A percentile compares a stretch with the other conserved stretches of the same genome.
Evolutionary conservation across 129 eudicot species (phyloP).

Genomic region (Silybum marianum): DNA sequence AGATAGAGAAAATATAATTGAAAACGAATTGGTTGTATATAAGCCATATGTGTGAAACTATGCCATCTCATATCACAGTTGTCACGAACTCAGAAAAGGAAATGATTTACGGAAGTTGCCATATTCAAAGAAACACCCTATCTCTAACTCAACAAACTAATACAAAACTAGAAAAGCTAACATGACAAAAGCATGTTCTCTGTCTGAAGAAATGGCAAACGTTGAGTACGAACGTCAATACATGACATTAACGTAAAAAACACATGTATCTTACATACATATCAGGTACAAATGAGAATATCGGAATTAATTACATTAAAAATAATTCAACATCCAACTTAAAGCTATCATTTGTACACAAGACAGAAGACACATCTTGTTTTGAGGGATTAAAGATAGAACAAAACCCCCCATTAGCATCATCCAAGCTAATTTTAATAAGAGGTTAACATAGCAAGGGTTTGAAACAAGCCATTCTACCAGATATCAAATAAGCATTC

Average conservation of each 20-base stretch:
- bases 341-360: neutral
- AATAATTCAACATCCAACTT: slow-evolving; percentile 4
- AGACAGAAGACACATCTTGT: neutral
- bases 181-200: slow-evolving; percentile 26
- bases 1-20: neutral
- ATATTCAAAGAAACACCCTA: slow-evolving; percentile 1
- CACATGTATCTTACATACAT: neutral
- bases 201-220: neutral
- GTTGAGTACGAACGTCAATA: slow-evolving; percentile 16
- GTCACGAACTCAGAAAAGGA: slow-evolving; percentile 9
- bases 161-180: slow-evolving; percentile 9
- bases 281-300: slow-evolving; percentile 5
- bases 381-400: neutral
- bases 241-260: slow-evolving; percentile 1
- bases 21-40: neutral
- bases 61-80: neutral
- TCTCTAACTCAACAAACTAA: slow-evolving; percentile 10
- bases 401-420: neutral
- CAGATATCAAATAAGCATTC: slow-evolving; percentile 19
- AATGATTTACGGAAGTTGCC: slow-evolving; percentile 23
- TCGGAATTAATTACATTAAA: neutral
- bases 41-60: slow-evolving; percentile 20
- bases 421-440: neutral
- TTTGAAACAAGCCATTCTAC: slow-evolving; percentile 6
- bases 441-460: neutral